Base-by-base conservation (phyloP, 2,329 filamentous ascomycete species). In the Penicillium brasilianum region DNA sequence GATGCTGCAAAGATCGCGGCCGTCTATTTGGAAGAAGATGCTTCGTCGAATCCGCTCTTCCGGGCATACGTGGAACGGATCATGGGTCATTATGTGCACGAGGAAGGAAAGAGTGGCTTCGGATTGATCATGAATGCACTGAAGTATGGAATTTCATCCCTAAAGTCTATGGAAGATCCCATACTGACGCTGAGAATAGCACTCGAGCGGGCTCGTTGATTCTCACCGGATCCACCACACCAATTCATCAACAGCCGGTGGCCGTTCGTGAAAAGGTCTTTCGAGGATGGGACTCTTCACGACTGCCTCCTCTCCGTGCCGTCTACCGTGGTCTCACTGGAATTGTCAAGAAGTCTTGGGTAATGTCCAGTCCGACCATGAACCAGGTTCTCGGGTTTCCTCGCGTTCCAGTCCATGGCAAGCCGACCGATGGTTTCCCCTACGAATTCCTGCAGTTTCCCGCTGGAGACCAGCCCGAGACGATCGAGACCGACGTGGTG, bases 401-500 rank as follows among this genome's bases (percentile, higher is more conserved):
- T 0, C 78, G 81, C 3, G 78, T 84, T 2, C 86, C 86, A 0
- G 72, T 83, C 25, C 81, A 86, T 66, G 83, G 84, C 44, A 78
- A 78, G 22, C 81, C 80, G 0, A 78, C 77, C 4, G 81, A 83
- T 59, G 81, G 81, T 2, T 86, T 81, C 66, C 78, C 82, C 4
- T 88, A 84, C 69, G 76, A 81, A 10, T 88, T 89, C 64, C 71
- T 88, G 16, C 84, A 88, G 60, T 77, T 87, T 20, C 83, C 85
- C 1, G 80, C 85, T 0, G 80, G 81, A 0, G 72, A 80, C 8
- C 72, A 81, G 4, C 80, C 86, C 0, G 86, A 88, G 64, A 82
- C 83, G 3, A 79, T 96, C 41, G 87, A 92, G 57, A 89, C 90
- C 0, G 94, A 97, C 74, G 87, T 96, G 0, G 87, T 96, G 43